Base-by-base conservation (phyloP, 371 early-diverging fungal species). In the Zopfochytrium polystomum region DNA sequence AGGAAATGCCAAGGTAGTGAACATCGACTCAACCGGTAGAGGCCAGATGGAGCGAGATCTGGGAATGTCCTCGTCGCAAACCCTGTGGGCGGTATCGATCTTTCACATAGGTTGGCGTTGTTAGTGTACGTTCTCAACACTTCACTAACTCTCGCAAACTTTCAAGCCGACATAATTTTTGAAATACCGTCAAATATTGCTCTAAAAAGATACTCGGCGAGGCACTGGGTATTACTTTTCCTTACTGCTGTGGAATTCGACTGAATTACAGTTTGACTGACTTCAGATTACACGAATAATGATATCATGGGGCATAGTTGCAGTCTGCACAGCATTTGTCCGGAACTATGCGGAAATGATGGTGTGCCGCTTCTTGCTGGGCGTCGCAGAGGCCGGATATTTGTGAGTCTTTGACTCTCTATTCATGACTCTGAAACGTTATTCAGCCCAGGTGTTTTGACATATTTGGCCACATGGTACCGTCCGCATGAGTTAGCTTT, bases 391-490 rank as follows among this genome's bases (percentile, higher is more conserved):
- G 71, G 85, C 87, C 11, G 88, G 87, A 2, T n/a, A n/a, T n/a
- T n/a, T n/a, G n/a, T n/a, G n/a, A n/a, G n/a, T n/a, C n/a, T n/a
- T n/a, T n/a, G n/a, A n/a, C n/a, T n/a, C n/a, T n/a, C n/a, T n/a
- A n/a, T n/a, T n/a, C n/a, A n/a, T n/a, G n/a, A n/a, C n/a, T n/a
- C n/a, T n/a, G n/a, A n/a, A n/a, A n/a, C n/a, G n/a, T n/a, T n/a
- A n/a, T 82, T 90, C 55, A 85, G 86, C 38, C 90, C 90, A 7
- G 90, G 88, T 23, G 82, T 86, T 27, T 77, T 88, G 6, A 87
- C 78, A 48, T 80, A 86, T 63, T 73, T 91, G 32, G 85, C 90
- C 26, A 78, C 80, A 47, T 92, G 90, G 85, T 92, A 91, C 60
- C 80, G 81, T n/a, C 78, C 83, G 11, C 60, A 73, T 18, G 91